phyloP scores from a whole-genome alignment of 129 eudicot genomes.

The Lactuca sativa region DNA sequence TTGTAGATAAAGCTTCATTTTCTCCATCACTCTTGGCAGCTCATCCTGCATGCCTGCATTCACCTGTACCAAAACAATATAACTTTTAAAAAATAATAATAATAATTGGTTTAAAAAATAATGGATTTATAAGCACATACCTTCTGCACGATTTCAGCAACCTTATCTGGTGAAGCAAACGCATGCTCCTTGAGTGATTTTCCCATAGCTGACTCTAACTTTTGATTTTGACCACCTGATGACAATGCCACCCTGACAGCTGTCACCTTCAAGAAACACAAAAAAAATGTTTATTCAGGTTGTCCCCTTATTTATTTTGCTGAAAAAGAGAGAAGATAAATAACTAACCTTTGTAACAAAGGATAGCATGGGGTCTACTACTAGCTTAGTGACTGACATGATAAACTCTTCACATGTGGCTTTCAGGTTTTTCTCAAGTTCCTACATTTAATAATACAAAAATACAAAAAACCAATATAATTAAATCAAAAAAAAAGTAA shows the following conservation, averaged over 20 bases:
- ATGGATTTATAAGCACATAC: slow-evolving; percentile 36
- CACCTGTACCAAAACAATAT: slow-evolving; percentile 47
- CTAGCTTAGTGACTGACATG: slow-evolving; percentile 91
- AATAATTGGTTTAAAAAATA: neutral
- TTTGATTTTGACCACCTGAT: slow-evolving; percentile 70
- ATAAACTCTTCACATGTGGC: slow-evolving; percentile 95
- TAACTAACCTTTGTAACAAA: slow-evolving; percentile 87
- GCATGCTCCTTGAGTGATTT: slow-evolving; percentile 94
- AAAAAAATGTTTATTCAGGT: neutral
- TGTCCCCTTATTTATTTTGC: neutral
- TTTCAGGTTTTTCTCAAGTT: slow-evolving; percentile 91
- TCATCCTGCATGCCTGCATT: slow-evolving; percentile 67
- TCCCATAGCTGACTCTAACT: slow-evolving; percentile 51
- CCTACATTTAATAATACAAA: slow-evolving; percentile 45
- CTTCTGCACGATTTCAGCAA: slow-evolving; percentile 86
- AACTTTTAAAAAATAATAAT: no score
- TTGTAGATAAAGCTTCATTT: slow-evolving; percentile 92
- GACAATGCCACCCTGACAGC: slow-evolving; percentile 91
- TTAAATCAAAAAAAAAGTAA: neutral
- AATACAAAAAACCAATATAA: neutral
- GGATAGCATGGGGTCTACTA: slow-evolving; percentile 95
- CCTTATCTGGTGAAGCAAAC: slow-evolving; percentile 91
- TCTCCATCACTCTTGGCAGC: slow-evolving; percentile 73
- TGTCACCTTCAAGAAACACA: slow-evolving; percentile 55
- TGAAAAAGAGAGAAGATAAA: slow-evolving; percentile 30